phyloP scores from a whole-genome alignment of 768 basidiomycete species.

The Tylopilus subfusipes region DNA sequence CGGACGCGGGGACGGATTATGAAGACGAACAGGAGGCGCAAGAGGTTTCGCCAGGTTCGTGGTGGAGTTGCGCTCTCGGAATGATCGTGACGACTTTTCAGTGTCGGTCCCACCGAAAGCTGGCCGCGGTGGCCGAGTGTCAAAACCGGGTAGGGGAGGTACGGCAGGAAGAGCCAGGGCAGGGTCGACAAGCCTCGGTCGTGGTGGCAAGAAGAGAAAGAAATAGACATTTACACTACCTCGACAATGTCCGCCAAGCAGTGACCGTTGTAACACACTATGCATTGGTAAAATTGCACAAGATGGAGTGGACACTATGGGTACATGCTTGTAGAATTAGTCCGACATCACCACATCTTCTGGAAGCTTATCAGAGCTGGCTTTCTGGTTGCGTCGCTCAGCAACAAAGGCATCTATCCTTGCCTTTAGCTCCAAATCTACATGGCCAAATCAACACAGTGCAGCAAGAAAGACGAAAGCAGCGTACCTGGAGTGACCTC shows the following conservation, averaged over 20 bases:
- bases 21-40: conserved; percentile 68
- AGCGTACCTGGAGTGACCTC: conserved; percentile 72
- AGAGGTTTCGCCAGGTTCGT: conserved; percentile 57
- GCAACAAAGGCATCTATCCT: conserved; percentile 69
- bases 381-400: conserved; percentile 48
- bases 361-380: conserved; percentile 13
- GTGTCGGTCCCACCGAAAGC: conserved; percentile 20
- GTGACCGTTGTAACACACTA: background rate
- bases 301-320: background rate
- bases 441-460: conserved; percentile 7
- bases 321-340: conserved; percentile 14
- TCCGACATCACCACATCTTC: conserved; percentile 26
- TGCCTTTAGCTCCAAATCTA: conserved; percentile 68
- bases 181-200: conserved; percentile 21
- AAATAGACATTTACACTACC: conserved; percentile 20
- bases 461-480: background rate
- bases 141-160: conserved; percentile 26
- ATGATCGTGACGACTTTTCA: conserved; percentile 15
- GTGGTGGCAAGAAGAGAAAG: conserved; percentile 32
- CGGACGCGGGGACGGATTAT: conserved; percentile 67
- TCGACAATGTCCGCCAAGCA: background rate
- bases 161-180: conserved; percentile 24
- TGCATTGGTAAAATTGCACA: conserved; percentile 1
- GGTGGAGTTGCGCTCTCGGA: background rate
- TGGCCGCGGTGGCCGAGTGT: conserved; percentile 26